phyloP scores from a whole-genome alignment of 192 early-diverging fungal genomes.

The Gigaspora rosea region DNA sequence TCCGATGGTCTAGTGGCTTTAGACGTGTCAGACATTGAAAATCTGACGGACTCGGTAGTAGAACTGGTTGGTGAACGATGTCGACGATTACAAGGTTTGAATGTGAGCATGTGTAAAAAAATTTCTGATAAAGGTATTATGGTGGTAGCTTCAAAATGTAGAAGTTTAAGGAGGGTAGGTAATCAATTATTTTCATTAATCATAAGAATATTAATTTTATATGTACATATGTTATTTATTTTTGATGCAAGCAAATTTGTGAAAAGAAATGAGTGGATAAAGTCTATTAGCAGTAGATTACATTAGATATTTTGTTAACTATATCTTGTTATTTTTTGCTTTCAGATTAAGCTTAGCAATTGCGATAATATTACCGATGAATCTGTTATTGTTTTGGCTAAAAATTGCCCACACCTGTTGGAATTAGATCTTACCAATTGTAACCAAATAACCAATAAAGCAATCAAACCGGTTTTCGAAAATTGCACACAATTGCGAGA shows the following conservation, averaged over 20 bases:
- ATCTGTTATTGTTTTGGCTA: conserved; percentile 50
- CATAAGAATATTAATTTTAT: background rate
- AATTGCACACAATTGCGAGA: conserved; percentile 52
- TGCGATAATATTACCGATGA: conserved; percentile 52
- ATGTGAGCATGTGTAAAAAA: conserved; percentile 51
- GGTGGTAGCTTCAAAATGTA: conserved; percentile 47
- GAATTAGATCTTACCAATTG: conserved; percentile 61
- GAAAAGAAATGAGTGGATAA: background rate
- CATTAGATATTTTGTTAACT: background rate
- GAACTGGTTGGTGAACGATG: conserved; percentile 48
- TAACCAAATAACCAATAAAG: conserved; percentile 46
- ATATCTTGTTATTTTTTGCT: conserved; percentile 9
- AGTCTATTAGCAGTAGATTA: background rate
- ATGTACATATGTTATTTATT: background rate
- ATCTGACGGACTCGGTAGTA: conserved; percentile 46
- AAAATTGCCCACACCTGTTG: conserved; percentile 51
- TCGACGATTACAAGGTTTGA: conserved; percentile 56
- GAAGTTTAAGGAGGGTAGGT: conserved; percentile 54
- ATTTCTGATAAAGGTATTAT: conserved; percentile 50
- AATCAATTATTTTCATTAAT: background rate
- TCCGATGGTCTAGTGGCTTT: conserved; percentile 47
- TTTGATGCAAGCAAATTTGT: no score
- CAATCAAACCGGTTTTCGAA: conserved; percentile 47
- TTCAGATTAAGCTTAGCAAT: conserved; percentile 58
- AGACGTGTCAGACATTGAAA: conserved; percentile 53